These are phyloP conservation scores for Acanthamoeba divionensis DNA, from an alignment of 208 protist species.

Conservation along the genomic window DNA sequence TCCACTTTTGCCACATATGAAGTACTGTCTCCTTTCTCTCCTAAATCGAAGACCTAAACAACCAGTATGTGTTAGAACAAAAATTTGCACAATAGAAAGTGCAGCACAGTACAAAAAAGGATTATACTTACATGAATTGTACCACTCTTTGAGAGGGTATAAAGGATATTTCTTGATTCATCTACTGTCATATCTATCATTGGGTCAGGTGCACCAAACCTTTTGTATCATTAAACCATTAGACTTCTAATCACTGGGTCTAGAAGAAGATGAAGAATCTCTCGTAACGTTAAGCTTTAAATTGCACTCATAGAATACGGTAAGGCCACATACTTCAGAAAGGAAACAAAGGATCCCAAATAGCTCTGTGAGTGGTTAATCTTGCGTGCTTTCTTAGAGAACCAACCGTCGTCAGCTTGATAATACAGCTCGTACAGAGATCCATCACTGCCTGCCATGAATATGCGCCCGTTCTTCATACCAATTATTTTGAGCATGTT, in stretches of 20 bases:
- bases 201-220: no score
- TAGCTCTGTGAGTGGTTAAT: constrained; percentile 12
- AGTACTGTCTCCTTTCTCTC: not conserved
- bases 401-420: constrained; percentile 56
- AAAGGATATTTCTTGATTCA: constrained; percentile 54
- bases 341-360: not conserved
- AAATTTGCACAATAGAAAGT: not conserved
- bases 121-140: not conserved
- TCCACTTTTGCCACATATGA: not conserved
- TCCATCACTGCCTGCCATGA: constrained; percentile 70
- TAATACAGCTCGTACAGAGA: constrained; percentile 74
- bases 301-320: no score
- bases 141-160: constrained; percentile 45
- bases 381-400: constrained; percentile 34
- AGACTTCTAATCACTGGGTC: no score
- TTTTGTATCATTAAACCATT: no score
- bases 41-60: constrained; percentile 8
- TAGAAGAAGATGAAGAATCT: no score
- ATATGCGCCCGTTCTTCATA: constrained; percentile 71
- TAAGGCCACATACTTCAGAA: not conserved
- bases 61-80: not conserved
- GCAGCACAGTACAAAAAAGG: no score
- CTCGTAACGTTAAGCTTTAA: no score
- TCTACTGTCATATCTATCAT: constrained; percentile 56
- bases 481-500: constrained; percentile 71